Evolutionary conservation across 2,329 filamentous ascomycete species (phyloP), one percentile per base, ranked within the genome.

Genomic region (Monilinia aucupariae): DNA sequence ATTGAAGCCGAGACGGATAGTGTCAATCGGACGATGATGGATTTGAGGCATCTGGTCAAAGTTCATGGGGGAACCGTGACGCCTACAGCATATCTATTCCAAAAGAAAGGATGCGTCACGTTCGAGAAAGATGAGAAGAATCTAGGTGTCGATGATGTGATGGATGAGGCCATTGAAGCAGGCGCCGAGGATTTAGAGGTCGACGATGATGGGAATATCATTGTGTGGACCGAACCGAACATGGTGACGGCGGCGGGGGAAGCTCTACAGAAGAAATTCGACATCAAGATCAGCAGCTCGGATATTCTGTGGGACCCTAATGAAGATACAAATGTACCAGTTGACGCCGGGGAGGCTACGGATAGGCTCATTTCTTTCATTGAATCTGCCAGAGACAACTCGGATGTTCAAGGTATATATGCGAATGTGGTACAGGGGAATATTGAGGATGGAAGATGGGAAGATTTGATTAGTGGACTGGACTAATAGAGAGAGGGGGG

Each of bases 261-360:
- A 65, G 78, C 80, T 15, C 73, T 96, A n/a, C 80, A 83, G 4
- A 80, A 83, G 67, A 79, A 81, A 45, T 81, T 90, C 25, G 83
- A 80, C 0, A 76, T 96, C 65, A 83, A 88, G 64, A 83, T 96
- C 52, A 78, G 88, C 62, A 87, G 85, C 68, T 85, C 86, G 22
- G 90, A 96, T 62, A 93, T 97, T 59, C 82, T 96, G 50, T 97
- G 91, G 87, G 84, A 88, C 64, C 84, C 91, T 0, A 94, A 93
- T 65, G 85, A 88, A 70, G 92, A 96, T 66, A 92, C 89, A 0
- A 84, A 84, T 73, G 84, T 90, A 22, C 78, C 79, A 9, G 70
- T 92, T 47, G 82, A 87, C 64, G 80, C 82, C 20, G 77, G 81
- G 17, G 79, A 82, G 15, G 80, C 82, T 1, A 80, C 81, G 0